Evolutionary conservation across 257 asterid genomes (phyloP).

Genomic region (Petunia axillaris): DNA sequence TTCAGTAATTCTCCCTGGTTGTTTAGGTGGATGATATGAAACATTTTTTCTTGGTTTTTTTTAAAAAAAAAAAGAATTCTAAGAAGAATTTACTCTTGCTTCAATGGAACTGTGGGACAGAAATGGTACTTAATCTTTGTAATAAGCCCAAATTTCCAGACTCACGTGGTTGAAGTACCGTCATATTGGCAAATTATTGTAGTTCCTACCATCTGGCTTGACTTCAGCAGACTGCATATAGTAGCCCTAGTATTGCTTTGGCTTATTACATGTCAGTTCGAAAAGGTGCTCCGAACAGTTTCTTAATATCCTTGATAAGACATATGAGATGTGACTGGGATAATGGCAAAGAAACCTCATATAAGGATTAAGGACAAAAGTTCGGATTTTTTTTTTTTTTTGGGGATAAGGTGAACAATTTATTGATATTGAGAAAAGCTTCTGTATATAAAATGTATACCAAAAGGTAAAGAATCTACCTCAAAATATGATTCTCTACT

Average conservation of each 20-base stretch:
- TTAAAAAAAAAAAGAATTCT: background rate
- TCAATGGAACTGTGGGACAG: constrained; percentile 21
- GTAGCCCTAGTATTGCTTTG: constrained; percentile 8
- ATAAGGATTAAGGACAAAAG: no score
- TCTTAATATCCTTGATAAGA: constrained; percentile 1
- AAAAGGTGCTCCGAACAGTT: background rate
- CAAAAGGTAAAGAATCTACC: no score
- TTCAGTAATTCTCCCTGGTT: constrained; percentile 27
- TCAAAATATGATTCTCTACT: no score
- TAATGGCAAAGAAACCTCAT: background rate
- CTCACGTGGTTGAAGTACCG: background rate
- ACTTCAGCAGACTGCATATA: constrained; percentile 5
- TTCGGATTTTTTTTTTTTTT: no score
- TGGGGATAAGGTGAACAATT: no score
- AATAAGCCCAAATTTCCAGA: background rate
- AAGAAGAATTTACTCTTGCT: background rate
- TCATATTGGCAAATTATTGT: background rate
- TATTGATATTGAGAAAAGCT: no score
- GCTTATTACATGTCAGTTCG: background rate
- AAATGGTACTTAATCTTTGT: constrained; percentile 17
- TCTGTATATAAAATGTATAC: no score
- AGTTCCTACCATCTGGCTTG: constrained; percentile 22
- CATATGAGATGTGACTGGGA: background rate
- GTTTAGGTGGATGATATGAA: constrained; percentile 24
- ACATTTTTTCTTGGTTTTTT: background rate